Conservation (phyloP, 2,329 filamentous ascomycete species). For the Colletotrichum sp. region DNA sequence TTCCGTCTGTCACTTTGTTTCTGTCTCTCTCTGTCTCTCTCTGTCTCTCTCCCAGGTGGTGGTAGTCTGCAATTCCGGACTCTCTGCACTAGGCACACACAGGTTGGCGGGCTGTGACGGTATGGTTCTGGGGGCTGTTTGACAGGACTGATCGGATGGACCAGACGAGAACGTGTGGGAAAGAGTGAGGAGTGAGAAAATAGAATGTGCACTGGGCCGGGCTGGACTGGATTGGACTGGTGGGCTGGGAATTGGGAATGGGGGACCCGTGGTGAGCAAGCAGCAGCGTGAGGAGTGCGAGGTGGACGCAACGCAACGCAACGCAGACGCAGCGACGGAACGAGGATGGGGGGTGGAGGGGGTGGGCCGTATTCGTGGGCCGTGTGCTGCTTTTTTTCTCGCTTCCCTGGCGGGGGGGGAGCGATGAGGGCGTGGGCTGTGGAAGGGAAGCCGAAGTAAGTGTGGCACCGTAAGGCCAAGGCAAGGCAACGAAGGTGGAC, state of each 20-base stretch:
- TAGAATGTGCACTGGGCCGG: conserved; percentile 6
- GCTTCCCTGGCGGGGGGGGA: background rate
- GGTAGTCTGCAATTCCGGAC: background rate
- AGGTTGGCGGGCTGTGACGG: background rate
- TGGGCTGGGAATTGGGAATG: background rate
- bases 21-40: background rate
- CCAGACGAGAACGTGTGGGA: background rate
- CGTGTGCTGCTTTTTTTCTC: background rate
- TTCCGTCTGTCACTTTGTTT: background rate
- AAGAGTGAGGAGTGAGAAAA: conserved; percentile 17
- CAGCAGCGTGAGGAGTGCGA: background rate
- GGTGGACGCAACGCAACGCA: background rate
- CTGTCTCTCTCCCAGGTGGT: background rate
- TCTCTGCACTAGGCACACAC: background rate
- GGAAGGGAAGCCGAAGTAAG: background rate
- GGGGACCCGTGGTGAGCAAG: background rate
- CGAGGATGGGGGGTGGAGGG: background rate
- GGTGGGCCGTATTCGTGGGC: background rate
- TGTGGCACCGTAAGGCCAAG: background rate
- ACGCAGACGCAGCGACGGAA: background rate
- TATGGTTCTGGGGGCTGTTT: background rate
- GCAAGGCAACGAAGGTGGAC: background rate
- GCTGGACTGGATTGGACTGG: background rate
- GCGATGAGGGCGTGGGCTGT: background rate
- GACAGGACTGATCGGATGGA: background rate